Evolutionary conservation across 345 rosid genomes (phyloP), one percentile per base, ranked within the genome.

Genomic region (Pugionium dolabratum): DNA sequence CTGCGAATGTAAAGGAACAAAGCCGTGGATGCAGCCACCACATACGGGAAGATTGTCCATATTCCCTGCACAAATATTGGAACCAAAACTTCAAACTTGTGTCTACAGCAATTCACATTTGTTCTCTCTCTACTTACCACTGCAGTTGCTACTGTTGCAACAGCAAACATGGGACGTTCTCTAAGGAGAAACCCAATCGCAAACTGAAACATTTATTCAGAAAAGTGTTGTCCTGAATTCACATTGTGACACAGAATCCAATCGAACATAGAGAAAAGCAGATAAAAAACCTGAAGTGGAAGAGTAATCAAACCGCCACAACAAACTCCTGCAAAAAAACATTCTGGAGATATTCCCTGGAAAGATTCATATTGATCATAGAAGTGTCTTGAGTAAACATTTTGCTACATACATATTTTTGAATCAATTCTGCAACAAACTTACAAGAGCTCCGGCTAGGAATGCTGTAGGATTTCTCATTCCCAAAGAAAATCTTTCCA

Each of bases 251-350:
- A 37, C 35, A 31, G 8, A 46, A 47, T 33, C 26, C 1, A 31
- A 44, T 27, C 3, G n/a, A 26, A 7, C 35, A 6, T 25, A 37
- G 27, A 25, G 58, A 18, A 47, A 50, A 37, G 30, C 3, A 57
- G 8, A 25, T 9, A 4, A 37, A 18, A 30, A 18, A 87, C 98
- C 96, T 89, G 95, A 62, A 89, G 37, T 4, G 90, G 89, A 72
- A 92, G 95, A 72, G 96, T 92, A 66, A 91, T 71, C 83, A 92
- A 79, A 53, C 96, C 87, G 7, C 96, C 96, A 37, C 90, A 82
- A 64, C 98, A 92, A 72, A 92, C 98, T 75, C 98, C 98, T 51
- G 88, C 92, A 66, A 92, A 89, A 78, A 89, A 92, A 73, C 75
- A 78, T 50, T 83, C 95, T 4, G 95, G 95, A 76, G 95, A 83